These are phyloP conservation scores for Glycyrrhiza uralensis DNA, from an alignment of 306 rosid species.

Conservation along the genomic window DNA sequence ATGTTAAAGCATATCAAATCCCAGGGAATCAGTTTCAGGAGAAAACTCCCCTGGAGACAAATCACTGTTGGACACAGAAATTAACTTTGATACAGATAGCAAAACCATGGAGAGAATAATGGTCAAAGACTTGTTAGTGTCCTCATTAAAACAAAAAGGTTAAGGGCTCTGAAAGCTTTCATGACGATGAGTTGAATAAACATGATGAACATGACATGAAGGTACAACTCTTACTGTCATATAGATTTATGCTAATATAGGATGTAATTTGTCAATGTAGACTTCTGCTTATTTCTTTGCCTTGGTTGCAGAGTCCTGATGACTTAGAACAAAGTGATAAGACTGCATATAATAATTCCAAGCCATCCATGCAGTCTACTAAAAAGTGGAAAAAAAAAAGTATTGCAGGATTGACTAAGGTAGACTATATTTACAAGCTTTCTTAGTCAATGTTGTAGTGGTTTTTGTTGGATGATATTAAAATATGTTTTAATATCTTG, in stretches of 20 bases:
- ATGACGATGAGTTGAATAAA: conserved; percentile 43
- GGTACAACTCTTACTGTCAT: conserved; percentile 40
- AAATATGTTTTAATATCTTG: too few species aligned
- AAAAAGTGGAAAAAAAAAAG: conserved; percentile 67
- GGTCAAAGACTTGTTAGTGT: conserved; percentile 48
- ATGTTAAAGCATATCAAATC: conserved; percentile 66
- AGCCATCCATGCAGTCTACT: conserved; percentile 41
- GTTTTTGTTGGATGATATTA: too few species aligned
- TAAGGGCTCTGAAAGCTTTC: conserved; percentile 40
- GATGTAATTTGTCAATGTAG: conserved; percentile 12
- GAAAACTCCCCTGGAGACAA: conserved; percentile 36
- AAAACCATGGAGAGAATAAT: conserved; percentile 44
- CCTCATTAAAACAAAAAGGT: conserved; percentile 52
- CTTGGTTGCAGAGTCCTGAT: conserved; percentile 53
- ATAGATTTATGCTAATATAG: conserved; percentile 9
- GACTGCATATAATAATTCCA: conserved; percentile 40
- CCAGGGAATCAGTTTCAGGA: conserved; percentile 43
- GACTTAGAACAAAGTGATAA: conserved; percentile 38
- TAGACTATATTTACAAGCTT: conserved; percentile 28
- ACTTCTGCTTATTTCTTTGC: conserved; percentile 20
- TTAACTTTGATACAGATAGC: conserved; percentile 34
- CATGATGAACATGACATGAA: conserved; percentile 49
- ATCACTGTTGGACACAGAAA: conserved; percentile 32
- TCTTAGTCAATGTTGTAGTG: neutral
- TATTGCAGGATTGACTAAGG: conserved; percentile 65